Evolutionary conservation across 768 basidiomycete genomes (phyloP), one percentile per base, ranked within the genome.

Genomic region (Amanita thiersii): DNA sequence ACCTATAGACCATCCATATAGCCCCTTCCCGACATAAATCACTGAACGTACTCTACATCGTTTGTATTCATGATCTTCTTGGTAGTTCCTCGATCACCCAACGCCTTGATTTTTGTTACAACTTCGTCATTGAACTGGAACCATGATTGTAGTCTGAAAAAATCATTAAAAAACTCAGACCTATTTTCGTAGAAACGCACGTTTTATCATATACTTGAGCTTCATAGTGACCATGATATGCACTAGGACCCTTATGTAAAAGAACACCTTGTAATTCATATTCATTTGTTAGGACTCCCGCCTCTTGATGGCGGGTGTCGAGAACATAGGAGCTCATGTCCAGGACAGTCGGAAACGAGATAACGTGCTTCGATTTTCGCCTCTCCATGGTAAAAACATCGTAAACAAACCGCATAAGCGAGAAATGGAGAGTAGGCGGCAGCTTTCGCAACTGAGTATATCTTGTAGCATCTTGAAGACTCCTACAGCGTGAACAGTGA

Each of bases 71-170:
- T n/a, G n/a, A n/a, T n/a, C 40, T 26, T 43, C 33, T 46, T 37
- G 33, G 30, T 17, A 4, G 31, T 11, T n/a, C 48, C 46, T 31
- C 71, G 73, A 43, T 75, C 70, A 20, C 72, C 72, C 3, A 81
- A 63, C 19, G 67, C 61, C 37, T 73, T 64, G 42, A 82, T 76
- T 50, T 69, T 73, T 0, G 79, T 79, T 3, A 94, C 88, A 3
- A 62, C 60, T 56, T 97, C 94, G 54, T 98, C 94, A 51, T 94
- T 92, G 61, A 90, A 98, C 46, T 84, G 79, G 55, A 81, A 93
- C 93, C 94, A 98, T 12, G 80, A 69, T 29, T 70, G 36, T 20
- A 37, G 29, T 38, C 32, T 14, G 32, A 54, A 31, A 53, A 44
- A 43, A 37, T n/a, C 14, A 2, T 36, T 3, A 15, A 2, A 25